A percentile compares a stretch with the other conserved stretches of the same genome.
Evolutionary conservation across 768 basidiomycete species (phyloP).

Genomic region (Mrakia frigida): DNA sequence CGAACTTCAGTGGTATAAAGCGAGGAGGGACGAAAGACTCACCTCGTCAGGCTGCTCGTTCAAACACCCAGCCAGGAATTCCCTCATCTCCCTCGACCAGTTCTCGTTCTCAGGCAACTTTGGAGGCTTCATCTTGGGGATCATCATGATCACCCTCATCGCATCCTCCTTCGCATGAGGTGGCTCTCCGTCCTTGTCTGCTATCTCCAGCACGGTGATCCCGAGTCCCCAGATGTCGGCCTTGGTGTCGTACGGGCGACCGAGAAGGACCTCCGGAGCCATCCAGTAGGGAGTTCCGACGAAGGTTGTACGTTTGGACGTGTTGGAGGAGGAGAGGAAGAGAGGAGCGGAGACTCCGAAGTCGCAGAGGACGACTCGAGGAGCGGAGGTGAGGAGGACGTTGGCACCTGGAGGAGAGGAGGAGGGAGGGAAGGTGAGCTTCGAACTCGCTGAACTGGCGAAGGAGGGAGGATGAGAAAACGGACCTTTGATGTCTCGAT

Average conservation of each 20-base stretch:
- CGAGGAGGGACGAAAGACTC: slow-evolving; percentile 36
- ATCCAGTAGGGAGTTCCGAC: slow-evolving; percentile 99
- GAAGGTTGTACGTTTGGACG: slow-evolving; percentile 90
- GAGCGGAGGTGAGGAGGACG: slow-evolving; percentile 71
- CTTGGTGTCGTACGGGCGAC: slow-evolving; percentile 90
- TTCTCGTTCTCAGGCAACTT: slow-evolving; percentile 67
- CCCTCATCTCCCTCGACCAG: slow-evolving; percentile 72
- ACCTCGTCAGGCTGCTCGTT: slow-evolving; percentile 76
- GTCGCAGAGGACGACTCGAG: slow-evolving; percentile 91
- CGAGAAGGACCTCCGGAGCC: slow-evolving; percentile 92
- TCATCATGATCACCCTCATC: slow-evolving; percentile 79
- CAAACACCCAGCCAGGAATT: slow-evolving; percentile 78
- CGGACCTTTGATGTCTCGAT: slow-evolving; percentile 81
- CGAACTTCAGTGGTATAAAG: slow-evolving; percentile 21
- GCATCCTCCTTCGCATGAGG: slow-evolving; percentile 75
- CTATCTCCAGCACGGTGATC: slow-evolving; percentile 93
- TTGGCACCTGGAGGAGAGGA: slow-evolving; percentile 62
- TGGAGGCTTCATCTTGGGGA: slow-evolving; percentile 78
- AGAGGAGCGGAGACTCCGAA: slow-evolving; percentile 91
- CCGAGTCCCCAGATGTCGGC: slow-evolving; percentile 98
- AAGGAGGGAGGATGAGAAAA: neutral
- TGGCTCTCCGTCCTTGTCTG: slow-evolving; percentile 71
- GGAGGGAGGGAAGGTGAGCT: neutral
- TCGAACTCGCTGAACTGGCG: neutral
- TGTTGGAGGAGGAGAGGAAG: slow-evolving; percentile 60